Evolutionary conservation across 306 rosid genomes (phyloP).

Genomic region (Cucumis cinereus): DNA sequence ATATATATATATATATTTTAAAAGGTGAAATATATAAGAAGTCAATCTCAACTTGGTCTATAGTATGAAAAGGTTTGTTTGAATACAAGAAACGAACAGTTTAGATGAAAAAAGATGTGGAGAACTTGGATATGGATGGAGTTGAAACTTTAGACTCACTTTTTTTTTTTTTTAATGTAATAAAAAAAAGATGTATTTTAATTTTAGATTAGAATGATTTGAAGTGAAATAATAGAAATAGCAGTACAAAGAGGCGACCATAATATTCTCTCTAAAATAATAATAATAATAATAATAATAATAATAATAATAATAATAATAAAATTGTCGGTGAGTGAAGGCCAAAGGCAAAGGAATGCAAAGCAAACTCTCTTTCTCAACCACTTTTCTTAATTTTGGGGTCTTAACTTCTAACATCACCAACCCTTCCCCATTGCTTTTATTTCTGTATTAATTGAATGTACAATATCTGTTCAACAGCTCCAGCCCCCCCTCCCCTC

Average conservation of each 20-base stretch:
- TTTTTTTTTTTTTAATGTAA: background rate
- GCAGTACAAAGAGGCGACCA: background rate
- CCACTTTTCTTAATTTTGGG: background rate
- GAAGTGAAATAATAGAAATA: background rate
- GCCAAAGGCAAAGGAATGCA: background rate
- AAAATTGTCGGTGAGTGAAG: slow-evolving; percentile 5
- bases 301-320: too few species aligned
- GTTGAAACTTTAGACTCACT: background rate
- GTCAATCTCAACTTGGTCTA: too few species aligned
- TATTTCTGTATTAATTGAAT: background rate
- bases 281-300: too few species aligned
- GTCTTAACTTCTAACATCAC: background rate
- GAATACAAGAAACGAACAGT: background rate
- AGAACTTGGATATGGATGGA: background rate
- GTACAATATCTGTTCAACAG: background rate
- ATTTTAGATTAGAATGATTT: background rate
- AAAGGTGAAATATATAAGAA: too few species aligned
- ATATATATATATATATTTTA: too few species aligned
- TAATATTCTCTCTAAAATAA: background rate
- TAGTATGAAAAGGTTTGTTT: background rate
- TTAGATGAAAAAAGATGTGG: background rate
- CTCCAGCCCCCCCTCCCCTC: background rate
- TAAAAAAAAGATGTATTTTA: background rate
- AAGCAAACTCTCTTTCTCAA: background rate
- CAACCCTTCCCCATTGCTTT: background rate